Percentiles rank a stretch among this genome's conserved stretches.
These are phyloP conservation scores for Populus deltoides DNA, from an alignment of 345 rosid species.

Conservation along the genomic window DNA sequence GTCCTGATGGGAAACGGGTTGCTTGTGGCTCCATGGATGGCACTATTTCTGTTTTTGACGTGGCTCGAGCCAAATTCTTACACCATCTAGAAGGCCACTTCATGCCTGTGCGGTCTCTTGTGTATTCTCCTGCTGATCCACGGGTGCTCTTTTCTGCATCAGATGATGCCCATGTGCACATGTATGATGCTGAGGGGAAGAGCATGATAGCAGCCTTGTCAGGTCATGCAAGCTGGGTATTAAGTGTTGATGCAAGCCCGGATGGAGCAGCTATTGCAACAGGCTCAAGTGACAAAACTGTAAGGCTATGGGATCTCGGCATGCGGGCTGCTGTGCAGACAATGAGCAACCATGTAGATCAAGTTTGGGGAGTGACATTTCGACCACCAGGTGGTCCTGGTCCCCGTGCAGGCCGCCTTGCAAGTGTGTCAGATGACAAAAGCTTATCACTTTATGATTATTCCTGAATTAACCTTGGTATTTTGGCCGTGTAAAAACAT, in stretches of 20 bases:
- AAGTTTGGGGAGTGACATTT: constrained; percentile 93
- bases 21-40: constrained; percentile 99
- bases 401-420: constrained; percentile 58
- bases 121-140: constrained; percentile 70
- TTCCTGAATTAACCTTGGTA: constrained; percentile 31
- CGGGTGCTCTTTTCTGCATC: constrained; percentile 79
- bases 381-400: constrained; percentile 53
- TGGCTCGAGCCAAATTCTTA: constrained; percentile 70
- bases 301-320: constrained; percentile 89
- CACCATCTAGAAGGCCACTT: constrained; percentile 88
- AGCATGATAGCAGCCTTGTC: constrained; percentile 72
- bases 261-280: constrained; percentile 85
- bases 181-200: constrained; percentile 88
- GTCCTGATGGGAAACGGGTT: constrained; percentile 74
- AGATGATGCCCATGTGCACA: constrained; percentile 84
- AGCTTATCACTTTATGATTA: constrained; percentile 83
- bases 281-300: constrained; percentile 92
- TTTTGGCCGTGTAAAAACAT: background rate
- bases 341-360: constrained; percentile 83
- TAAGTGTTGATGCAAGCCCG: constrained; percentile 89
- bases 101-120: constrained; percentile 91
- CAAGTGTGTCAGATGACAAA: constrained; percentile 93
- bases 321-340: constrained; percentile 94
- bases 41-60: constrained; percentile 77
- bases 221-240: constrained; percentile 88